Evolutionary conservation across 768 basidiomycete species (phyloP).

Genomic region (Galerina marginata): DNA sequence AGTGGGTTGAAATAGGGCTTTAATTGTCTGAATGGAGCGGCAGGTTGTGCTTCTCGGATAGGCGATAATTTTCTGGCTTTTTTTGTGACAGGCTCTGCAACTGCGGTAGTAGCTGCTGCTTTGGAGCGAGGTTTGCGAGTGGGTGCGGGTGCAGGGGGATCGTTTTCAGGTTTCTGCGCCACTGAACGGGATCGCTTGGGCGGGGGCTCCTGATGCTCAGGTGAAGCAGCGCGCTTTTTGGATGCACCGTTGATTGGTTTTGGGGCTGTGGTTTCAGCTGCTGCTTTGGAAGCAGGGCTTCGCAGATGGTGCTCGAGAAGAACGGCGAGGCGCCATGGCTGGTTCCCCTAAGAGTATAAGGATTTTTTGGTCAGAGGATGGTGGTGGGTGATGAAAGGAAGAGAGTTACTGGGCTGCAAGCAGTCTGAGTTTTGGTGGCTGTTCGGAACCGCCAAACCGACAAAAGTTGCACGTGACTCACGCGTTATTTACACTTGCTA

Average conservation of each 20-base stretch:
- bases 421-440: background rate
- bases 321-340: constrained; percentile 53
- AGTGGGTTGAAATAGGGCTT: constrained; percentile 72
- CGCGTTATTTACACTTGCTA: constrained; percentile 40
- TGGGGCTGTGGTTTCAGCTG: constrained; percentile 30
- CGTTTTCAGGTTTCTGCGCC: constrained; percentile 50
- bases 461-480: constrained; percentile 40
- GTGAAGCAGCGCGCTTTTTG: constrained; percentile 59
- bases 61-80: constrained; percentile 27
- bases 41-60: constrained; percentile 24
- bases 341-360: constrained; percentile 11
- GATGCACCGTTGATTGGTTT: constrained; percentile 39
- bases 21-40: constrained; percentile 30
- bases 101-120: constrained; percentile 13
- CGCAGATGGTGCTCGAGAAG: constrained; percentile 55
- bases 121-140: constrained; percentile 33
- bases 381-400: constrained; percentile 21
- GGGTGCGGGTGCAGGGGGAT: constrained; percentile 33
- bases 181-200: constrained; percentile 53
- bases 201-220: constrained; percentile 48
- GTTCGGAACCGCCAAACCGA: constrained; percentile 17
- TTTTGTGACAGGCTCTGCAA: constrained; percentile 16
- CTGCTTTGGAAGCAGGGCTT: constrained; percentile 44
- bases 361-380: constrained; percentile 17
- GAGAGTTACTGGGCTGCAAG: background rate